Evolutionary conservation across 2,329 filamentous ascomycete species (phyloP).

Genomic region (Calonectria naviculata): DNA sequence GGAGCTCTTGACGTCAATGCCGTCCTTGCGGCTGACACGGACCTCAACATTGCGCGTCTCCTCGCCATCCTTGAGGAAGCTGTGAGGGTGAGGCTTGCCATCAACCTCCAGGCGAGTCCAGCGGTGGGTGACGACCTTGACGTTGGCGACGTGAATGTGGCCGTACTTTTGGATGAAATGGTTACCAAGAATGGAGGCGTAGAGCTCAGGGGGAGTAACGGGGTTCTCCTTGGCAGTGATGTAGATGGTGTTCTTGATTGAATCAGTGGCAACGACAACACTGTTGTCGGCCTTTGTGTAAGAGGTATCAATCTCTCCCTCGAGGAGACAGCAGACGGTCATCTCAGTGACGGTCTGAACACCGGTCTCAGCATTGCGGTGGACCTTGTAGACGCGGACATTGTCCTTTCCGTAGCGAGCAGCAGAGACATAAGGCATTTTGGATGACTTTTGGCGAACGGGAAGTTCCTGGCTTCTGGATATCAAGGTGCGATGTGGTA

Average conservation of each 20-base stretch:
- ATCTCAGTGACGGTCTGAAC: slow-evolving; percentile 92
- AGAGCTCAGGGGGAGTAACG: slow-evolving; percentile 93
- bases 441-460: slow-evolving; percentile 15
- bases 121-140: slow-evolving; percentile 85
- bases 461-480: slow-evolving; percentile 27
- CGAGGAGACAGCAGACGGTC: slow-evolving; percentile 91
- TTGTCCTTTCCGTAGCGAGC: slow-evolving; percentile 96
- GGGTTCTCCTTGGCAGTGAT: slow-evolving; percentile 95
- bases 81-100: slow-evolving; percentile 93
- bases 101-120: slow-evolving; percentile 92
- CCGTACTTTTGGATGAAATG: slow-evolving; percentile 91
- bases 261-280: slow-evolving; percentile 95
- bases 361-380: slow-evolving; percentile 80
- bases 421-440: slow-evolving; percentile 65
- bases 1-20: slow-evolving; percentile 80
- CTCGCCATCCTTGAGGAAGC: slow-evolving; percentile 89
- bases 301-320: slow-evolving; percentile 90
- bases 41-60: slow-evolving; percentile 89
- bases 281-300: slow-evolving; percentile 96
- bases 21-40: slow-evolving; percentile 72
- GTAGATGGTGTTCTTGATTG: slow-evolving; percentile 97
- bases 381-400: slow-evolving; percentile 96
- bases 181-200: slow-evolving; percentile 82
- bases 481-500: slow-evolving; percentile 15
- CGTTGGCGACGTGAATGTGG: slow-evolving; percentile 87